Base-by-base conservation (phyloP, 192 early-diverging fungal species). In the Dissophora globulifera region DNA sequence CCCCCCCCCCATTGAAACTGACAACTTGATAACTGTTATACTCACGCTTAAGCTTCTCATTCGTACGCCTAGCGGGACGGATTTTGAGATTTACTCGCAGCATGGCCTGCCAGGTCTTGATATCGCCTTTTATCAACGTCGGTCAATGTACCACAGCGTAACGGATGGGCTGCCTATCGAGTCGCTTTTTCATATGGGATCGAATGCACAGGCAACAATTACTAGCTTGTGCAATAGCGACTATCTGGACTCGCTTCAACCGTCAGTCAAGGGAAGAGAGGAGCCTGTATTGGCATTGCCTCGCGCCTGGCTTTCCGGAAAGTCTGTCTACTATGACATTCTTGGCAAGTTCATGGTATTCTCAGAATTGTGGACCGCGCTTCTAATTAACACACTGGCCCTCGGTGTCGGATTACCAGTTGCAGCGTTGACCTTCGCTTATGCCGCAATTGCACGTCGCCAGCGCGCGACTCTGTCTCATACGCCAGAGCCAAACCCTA, bases 131-230 rank as follows among this genome's bases (percentile, higher is more conserved):
- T 87, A 88, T 7, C 81, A 83, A 46, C 82, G 70, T 48, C 79
- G 90, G 56, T 82, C 82, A 15, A 79, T 88, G 40, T 92, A 92
- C 58, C 90, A 92, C 59, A 85, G 89, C 0, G 82, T 65, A 42
- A 30, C 79, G 1, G 79, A 76, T 30, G 63, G 81, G 9, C 81
- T 79, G 2, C 84, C 86, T 0, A 67, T 83, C 0, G 70, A 63
- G 7, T 85, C 87, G 16, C 66, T 92, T 4, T 83, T 86, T 20
- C 86, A 88, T 69, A 90, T 92, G 90, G 90, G 90, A 17, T 54
- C 65, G 20, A 84, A 84, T 40, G 75, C 81, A 2, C 81, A 89
- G 29, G 66, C 62, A 0, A 76, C 72, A 12, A 57, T 76, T 20
- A 45, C 22, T 4, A 52, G 62, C 11, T 20, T 76, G 15, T 76